Evolutionary conservation across 2,329 filamentous ascomycete genomes (phyloP).

Genomic region (Boeremia exigua): DNA sequence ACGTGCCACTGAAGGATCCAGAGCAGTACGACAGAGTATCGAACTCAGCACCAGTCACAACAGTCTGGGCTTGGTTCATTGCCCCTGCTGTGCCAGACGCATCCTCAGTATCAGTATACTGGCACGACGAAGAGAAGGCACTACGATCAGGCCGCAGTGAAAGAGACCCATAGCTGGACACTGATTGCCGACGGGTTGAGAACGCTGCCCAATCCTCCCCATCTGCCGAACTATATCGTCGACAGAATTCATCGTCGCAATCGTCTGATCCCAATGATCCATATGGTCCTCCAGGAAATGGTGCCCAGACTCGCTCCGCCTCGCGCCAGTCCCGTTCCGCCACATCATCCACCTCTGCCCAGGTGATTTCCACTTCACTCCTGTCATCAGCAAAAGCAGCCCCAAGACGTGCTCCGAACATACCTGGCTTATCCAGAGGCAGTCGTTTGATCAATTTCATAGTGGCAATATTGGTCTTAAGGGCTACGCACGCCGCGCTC

Average conservation of each 20-base stretch:
- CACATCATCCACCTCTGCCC: slow-evolving; percentile 5
- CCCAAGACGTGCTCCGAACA: neutral
- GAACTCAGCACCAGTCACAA: neutral
- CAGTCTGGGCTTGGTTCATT: neutral
- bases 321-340: slow-evolving; percentile 1
- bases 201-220: neutral
- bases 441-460: neutral
- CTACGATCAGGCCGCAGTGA: too few relatives aligned
- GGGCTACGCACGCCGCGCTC: neutral
- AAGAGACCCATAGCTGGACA: too few relatives aligned
- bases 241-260: neutral
- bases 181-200: neutral
- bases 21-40: neutral
- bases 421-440: neutral
- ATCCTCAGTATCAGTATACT: neutral
- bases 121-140: neutral
- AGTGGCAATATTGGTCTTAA: slow-evolving; percentile 14
- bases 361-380: neutral
- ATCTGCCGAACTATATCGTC: neutral
- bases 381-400: neutral
- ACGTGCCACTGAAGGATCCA: neutral
- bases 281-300: slow-evolving; percentile 2
- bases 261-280: neutral
- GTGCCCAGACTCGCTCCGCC: slow-evolving; percentile 2
- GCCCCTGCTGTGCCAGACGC: neutral